Conservation (phyloP, 73 alveolate species). For the Symbiodinium pilosum region DNA sequence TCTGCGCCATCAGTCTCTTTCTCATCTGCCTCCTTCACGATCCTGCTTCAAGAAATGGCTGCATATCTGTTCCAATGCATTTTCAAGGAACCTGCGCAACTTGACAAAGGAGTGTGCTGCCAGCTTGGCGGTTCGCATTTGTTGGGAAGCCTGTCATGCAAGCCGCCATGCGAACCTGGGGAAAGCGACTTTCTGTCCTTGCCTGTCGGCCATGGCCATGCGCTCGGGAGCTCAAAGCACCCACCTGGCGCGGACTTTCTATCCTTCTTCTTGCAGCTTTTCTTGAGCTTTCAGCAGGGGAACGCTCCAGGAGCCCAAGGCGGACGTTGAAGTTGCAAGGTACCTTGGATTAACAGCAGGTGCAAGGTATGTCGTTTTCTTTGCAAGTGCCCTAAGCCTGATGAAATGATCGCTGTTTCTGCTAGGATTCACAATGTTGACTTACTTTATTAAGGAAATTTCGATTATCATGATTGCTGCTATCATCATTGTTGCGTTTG, state of each 20-base stretch:
- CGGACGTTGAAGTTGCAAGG: conserved; percentile 19
- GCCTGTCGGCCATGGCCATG: conserved; percentile 47
- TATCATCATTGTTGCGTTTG: too few relatives aligned
- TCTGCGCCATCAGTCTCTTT: background rate
- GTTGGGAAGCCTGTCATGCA: conserved; percentile 40
- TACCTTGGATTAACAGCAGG: too few relatives aligned
- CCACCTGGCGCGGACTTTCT: background rate
- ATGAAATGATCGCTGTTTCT: too few relatives aligned
- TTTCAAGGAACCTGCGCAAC: conserved; percentile 35
- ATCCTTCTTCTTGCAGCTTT: background rate
- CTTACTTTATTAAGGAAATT: too few relatives aligned
- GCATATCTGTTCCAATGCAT: too few relatives aligned
- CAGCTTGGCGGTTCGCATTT: conserved; percentile 61
- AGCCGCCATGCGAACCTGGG: too few relatives aligned
- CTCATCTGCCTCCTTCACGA: conserved; percentile 68
- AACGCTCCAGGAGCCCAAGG: conserved; percentile 67
- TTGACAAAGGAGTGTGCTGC: conserved; percentile 50
- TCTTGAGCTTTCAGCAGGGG: background rate
- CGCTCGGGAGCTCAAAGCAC: conserved; percentile 68
- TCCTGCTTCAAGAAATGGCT: too few relatives aligned
- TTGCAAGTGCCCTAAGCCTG: too few relatives aligned
- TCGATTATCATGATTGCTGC: too few relatives aligned
- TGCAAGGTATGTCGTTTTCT: too few relatives aligned
- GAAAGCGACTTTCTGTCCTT: background rate
- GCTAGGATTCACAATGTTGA: too few relatives aligned